Evolutionary conservation across 805 yeast genomes (phyloP), one percentile per base, ranked within the genome.

Genomic region (Saturnispora ahearnii): DNA sequence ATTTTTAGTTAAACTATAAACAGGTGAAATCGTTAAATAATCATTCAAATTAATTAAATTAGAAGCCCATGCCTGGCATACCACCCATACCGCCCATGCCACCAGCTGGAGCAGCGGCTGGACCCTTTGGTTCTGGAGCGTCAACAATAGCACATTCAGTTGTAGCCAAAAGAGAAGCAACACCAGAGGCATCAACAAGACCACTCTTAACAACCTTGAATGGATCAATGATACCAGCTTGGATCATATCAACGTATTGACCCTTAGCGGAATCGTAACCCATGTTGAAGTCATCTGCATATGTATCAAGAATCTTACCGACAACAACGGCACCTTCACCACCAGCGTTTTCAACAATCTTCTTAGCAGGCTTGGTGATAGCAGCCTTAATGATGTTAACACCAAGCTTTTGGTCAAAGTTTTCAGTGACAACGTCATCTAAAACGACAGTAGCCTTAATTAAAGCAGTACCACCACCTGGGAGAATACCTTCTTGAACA

Each of bases 401-500:
- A 72, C 99, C 99, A 57, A 91, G 79, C 72, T 86, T 87, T 73
- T 90, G 96, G 74, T 93, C 98, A 64, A 93, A 93, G 81, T 93
- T 93, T 33, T 76, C 84, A 55, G 86, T 78, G 68, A 81, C 75
- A 55, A 87, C 81, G 22, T 68, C 73, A 56, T 81, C 88, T 62
- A 93, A 77, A 55, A 82, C 69, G 60, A 80, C 76, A 48, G 95
- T 79, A 46, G 98, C 97, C 79, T 93, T 93, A 63, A 88, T 78
- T 65, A 93, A 78, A 51, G 99, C 99, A 58, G 97, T 88, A 73
- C 99, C 99, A 69, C 99, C 99, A 74, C 99, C 99, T 65, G 99
- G 99, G 59, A 93, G 78, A 66, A 93, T 89, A 73, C 99, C 99
- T 72, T 88, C 96, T 73, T 91, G 91, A 56, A 93, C 96, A 57